Conservation (phyloP, 768 basidiomycete genomes). For the Paxillus involutus region DNA sequence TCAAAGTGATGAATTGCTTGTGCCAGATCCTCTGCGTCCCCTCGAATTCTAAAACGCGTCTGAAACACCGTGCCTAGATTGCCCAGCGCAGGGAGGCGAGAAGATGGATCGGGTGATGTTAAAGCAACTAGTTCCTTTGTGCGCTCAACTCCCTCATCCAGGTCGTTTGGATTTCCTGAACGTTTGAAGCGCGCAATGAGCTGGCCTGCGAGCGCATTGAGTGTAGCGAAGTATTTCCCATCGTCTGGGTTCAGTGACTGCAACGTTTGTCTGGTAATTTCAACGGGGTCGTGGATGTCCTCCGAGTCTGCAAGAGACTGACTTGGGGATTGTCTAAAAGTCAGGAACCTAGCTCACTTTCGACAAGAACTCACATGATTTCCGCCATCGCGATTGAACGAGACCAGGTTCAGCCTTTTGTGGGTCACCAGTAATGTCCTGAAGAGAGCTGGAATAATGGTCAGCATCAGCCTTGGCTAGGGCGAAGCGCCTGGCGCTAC, state of each 20-base stretch:
- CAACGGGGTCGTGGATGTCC: conserved; percentile 8
- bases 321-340: not conserved
- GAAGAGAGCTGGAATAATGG: too few relatives aligned
- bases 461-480: too few relatives aligned
- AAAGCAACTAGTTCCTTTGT: conserved; percentile 18
- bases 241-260: conserved; percentile 6
- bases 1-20: conserved; percentile 19
- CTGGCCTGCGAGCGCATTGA: conserved; percentile 6
- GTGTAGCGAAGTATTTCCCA: conserved; percentile 5
- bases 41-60: conserved; percentile 21
- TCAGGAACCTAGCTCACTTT: too few relatives aligned
- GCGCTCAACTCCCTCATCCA: conserved; percentile 24
- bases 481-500: too few relatives aligned
- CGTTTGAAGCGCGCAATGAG: conserved; percentile 23
- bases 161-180: conserved; percentile 20
- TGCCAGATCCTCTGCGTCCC: conserved; percentile 18
- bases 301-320: not conserved
- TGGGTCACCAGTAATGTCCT: too few relatives aligned
- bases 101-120: conserved; percentile 19
- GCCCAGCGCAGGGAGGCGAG: conserved; percentile 12
- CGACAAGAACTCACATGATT: too few relatives aligned
- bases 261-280: conserved; percentile 9
- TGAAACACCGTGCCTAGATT: conserved; percentile 18
- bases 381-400: too few relatives aligned
- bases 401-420: too few relatives aligned